Evolutionary conservation across 352 stramenopile species (phyloP), one percentile per base, ranked within the genome.

Genomic region (Plasmopara viticola): DNA sequence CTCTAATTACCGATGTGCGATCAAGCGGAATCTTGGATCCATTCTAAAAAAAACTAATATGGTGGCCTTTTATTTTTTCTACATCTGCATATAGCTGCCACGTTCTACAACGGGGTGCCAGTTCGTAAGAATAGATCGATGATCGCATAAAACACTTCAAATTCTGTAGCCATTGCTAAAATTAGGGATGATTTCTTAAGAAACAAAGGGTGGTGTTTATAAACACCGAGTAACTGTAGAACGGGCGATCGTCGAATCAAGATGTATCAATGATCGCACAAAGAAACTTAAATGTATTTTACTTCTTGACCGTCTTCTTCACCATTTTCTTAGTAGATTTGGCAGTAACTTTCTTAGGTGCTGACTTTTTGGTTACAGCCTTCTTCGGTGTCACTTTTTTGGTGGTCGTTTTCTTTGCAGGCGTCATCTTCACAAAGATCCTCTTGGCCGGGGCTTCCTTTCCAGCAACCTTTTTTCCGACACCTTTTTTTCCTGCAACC

Each of bases 201-300:
- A 34, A 28, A 56, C 51, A 65, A 66, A 61, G 73, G 81, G 81
- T 92, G 81, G 81, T 92, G 78, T 92, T 92, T 72, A 90, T 70
- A 89, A 92, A 92, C 81, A 92, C 81, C 81, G 78, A 92, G 71
- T 52, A 48, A 70, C 65, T 62, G 17, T 43, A 33, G 51, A 44
- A 51, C 44, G 39, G 50, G 45, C 12, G 20, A 25, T 25, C 20
- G 20, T 48, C 43, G 14, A 42, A 40, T 41, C 39, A 17, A 41
- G 13, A 74, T 47, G 60, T 58, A 70, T 71, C 64, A 70, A 62
- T 58, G 67, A 77, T 6, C 70, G n/a, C 60, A 49, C 51, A 56
- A 20, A 52, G 41, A 51, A 39, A 53, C 20, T 56, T 12, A 15
- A 25, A 53, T 47, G 31, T 14, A 61, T n/a, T 51, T 73, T 79